Conservation (phyloP, 2,329 filamentous ascomycete species). For the Plectosphaerella cucumerina region DNA sequence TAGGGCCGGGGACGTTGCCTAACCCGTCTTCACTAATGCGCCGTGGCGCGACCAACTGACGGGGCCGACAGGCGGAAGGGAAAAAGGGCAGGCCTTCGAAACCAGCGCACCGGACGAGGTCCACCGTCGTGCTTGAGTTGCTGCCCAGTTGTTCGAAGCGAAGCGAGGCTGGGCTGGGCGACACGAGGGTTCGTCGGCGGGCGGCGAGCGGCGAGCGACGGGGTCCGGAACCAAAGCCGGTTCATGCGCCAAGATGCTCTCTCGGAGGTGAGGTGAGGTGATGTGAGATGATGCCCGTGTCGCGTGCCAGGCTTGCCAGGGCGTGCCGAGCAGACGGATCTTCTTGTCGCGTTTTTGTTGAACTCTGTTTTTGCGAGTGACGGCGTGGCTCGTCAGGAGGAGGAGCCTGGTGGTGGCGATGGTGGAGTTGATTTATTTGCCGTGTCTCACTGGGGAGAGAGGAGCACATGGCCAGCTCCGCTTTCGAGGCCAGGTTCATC, state of each 20-base stretch:
- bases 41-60: background rate
- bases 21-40: background rate
- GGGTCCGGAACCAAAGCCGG: background rate
- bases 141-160: no score
- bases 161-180: no score
- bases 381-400: no score
- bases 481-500: no score
- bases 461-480: no score
- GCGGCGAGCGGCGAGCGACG: background rate
- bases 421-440: no score
- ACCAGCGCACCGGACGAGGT: no score
- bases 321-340: background rate
- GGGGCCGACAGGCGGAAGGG: background rate
- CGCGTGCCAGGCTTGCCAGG: background rate
- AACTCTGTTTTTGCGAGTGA: no score
- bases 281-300: background rate
- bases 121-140: no score
- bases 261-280: background rate
- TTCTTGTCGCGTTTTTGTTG: background rate
- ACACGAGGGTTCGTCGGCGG: background rate
- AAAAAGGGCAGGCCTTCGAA: no score
- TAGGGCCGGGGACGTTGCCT: background rate
- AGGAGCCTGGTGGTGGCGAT: no score
- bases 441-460: no score
- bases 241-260: background rate